These are phyloP conservation scores for Rhynchosporium agropyri DNA, from an alignment of 2,329 filamentous ascomycete genomes.

Conservation along the genomic window DNA sequence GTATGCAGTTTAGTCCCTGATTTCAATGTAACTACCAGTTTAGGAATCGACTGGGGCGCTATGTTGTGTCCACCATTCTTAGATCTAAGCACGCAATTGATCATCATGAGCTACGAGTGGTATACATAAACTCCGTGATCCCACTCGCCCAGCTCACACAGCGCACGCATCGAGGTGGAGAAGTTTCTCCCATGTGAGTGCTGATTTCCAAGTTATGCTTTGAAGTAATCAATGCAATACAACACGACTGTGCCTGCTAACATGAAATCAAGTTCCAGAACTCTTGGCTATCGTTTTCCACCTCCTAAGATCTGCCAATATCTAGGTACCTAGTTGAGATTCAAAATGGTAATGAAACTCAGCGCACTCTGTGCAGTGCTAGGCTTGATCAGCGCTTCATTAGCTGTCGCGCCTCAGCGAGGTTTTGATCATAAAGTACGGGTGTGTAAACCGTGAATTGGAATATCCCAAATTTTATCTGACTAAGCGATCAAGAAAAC, in stretches of 20 bases:
- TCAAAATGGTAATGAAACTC: conserved; percentile 32
- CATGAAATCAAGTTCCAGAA: neutral
- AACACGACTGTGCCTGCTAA: neutral
- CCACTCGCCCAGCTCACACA: too few relatives aligned
- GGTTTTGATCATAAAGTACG: conserved; percentile 31
- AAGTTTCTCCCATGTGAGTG: neutral
- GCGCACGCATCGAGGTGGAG: too few relatives aligned
- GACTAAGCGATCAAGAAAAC: conserved; percentile 29
- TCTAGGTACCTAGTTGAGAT: neutral
- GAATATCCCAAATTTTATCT: neutral
- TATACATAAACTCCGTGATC: too few relatives aligned
- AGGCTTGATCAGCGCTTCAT: conserved; percentile 26
- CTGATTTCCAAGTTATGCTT: neutral
- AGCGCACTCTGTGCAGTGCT: conserved; percentile 27
- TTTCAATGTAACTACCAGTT: too few relatives aligned
- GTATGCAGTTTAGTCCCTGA: too few relatives aligned
- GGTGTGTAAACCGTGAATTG: conserved; percentile 18
- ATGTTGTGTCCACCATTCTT: too few relatives aligned
- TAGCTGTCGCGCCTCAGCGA: conserved; percentile 22
- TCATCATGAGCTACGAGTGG: too few relatives aligned
- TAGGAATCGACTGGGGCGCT: too few relatives aligned
- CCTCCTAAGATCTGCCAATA: neutral
- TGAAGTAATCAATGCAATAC: neutral
- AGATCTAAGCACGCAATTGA: too few relatives aligned
- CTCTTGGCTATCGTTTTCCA: neutral